Conservation (phyloP, 108 stramenopile genomes). For the Nitzschia putrida region DNA sequence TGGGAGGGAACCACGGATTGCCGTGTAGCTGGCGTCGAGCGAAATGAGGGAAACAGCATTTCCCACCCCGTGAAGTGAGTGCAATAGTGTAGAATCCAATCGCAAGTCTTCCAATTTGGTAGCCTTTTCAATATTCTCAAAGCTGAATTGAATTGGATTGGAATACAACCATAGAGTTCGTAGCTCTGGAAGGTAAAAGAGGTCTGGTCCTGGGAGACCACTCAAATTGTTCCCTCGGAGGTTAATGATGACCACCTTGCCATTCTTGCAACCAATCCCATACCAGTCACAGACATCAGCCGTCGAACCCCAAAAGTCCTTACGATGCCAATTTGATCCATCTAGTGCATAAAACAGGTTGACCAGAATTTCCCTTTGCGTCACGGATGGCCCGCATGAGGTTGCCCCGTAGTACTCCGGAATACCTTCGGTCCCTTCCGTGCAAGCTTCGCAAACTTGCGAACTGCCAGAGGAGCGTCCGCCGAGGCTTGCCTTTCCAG, state of each 20-base stretch:
- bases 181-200: constrained; percentile 57
- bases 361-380: constrained; percentile 53
- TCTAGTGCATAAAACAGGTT: constrained; percentile 46
- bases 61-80: constrained; percentile 64
- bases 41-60: constrained; percentile 52
- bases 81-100: constrained; percentile 71
- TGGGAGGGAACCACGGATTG: constrained; percentile 53
- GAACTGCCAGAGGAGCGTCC: constrained; percentile 8
- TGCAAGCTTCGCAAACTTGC: constrained; percentile 14
- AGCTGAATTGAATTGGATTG: constrained; percentile 77
- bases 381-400: constrained; percentile 20
- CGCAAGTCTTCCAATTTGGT: constrained; percentile 64
- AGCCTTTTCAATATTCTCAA: constrained; percentile 78
- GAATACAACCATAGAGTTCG: constrained; percentile 78
- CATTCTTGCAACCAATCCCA: constrained; percentile 59
- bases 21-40: constrained; percentile 60
- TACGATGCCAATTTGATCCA: constrained; percentile 50
- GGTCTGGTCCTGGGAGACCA: constrained; percentile 55
- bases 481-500: constrained; percentile 42
- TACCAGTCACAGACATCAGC: constrained; percentile 65
- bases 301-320: constrained; percentile 41
- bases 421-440: constrained; percentile 30
- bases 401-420: constrained; percentile 37
- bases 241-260: constrained; percentile 51
- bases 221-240: constrained; percentile 64